Base-by-base conservation (phyloP, 2,329 filamentous ascomycete genomes). In the Colletotrichum magnum region DNA sequence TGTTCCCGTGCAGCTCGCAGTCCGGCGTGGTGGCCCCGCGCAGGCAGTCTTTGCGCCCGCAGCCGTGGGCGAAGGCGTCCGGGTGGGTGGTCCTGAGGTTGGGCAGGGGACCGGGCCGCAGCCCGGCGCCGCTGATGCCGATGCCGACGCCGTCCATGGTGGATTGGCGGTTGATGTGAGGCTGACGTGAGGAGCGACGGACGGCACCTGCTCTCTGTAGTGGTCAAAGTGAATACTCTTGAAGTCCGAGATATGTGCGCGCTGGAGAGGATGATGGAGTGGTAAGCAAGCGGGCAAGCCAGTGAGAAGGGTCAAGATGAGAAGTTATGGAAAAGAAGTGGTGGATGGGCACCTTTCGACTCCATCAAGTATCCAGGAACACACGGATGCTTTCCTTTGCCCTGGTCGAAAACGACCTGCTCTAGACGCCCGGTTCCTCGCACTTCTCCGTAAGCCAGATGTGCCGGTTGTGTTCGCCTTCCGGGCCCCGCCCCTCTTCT, bases 21-120 rank as follows among this genome's bases (percentile, higher is more conserved):
- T 69, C 67, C n/a, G 43, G 21, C 6, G 43, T 52, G 2, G 63
- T 28, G 5, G 61, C 15, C 39, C 48, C 61, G 54, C 54, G 66
- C 24, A 52, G 59, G 62, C 62, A 64, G 54, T 64, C 62, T 36
- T 53, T 64, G 7, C 62, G 54, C 12, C 54, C 47, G 54, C 62
- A 59, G 16, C 54, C 61, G 15, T 59, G 54, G 26, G 50, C 41
- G 41, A 59, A 58, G 10, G 53, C 54, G 18, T 48, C 41, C 15
- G 54, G 39, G 41, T 69, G 54, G 36, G 54, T 18, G 28, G 54
- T 15, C 32, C 45, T 58, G 13, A 64, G 54, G 50, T 54, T 59
- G 54, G 50, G 43, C 61, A 69, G 48, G 6, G 58, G 32, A 21
- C 54, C 51, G 24, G 48, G 32, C n/a, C 61, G 58, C 45, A 28